These are phyloP conservation scores for Rhodamnia argentea DNA, from an alignment of 345 rosid genomes.

Conservation along the genomic window DNA sequence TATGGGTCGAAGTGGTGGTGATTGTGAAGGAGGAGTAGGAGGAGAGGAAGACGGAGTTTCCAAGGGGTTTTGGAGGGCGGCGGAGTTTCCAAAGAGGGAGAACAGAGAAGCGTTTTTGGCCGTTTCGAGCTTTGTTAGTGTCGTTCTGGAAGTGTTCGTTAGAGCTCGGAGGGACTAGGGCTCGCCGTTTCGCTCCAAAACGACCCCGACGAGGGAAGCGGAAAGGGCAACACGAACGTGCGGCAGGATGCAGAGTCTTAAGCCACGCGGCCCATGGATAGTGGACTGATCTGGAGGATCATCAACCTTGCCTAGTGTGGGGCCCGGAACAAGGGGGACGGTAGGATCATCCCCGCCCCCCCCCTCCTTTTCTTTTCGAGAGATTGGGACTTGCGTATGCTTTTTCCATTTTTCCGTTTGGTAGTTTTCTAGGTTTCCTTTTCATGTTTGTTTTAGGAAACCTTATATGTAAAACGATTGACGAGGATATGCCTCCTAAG, in stretches of 20 bases:
- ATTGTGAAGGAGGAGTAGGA: background rate
- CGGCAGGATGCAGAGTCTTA: background rate
- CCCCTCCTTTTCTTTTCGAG: background rate
- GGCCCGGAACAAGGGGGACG: background rate
- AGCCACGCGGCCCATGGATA: background rate
- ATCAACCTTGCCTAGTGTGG: background rate
- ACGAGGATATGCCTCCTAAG: background rate
- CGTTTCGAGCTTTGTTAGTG: background rate
- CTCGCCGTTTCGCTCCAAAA: background rate
- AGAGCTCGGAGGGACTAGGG: background rate
- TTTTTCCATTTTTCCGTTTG: background rate
- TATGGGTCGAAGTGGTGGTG: background rate
- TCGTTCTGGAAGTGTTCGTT: background rate
- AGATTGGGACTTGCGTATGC: background rate
- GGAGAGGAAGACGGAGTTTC: background rate
- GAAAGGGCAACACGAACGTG: background rate
- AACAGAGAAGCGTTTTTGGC: constrained; percentile 7
- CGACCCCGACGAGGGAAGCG: background rate
- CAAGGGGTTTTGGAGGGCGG: background rate
- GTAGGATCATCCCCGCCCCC: background rate
- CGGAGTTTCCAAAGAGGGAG: constrained; percentile 29
- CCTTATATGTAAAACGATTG: background rate
- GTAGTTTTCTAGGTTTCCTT: background rate
- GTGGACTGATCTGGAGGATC: background rate
- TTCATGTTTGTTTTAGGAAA: background rate